A percentile compares a stretch with the other conserved stretches of the same genome.
These are phyloP conservation scores for Brasilioporus rufonigricans DNA, from an alignment of 768 basidiomycete genomes.

Conservation along the genomic window DNA sequence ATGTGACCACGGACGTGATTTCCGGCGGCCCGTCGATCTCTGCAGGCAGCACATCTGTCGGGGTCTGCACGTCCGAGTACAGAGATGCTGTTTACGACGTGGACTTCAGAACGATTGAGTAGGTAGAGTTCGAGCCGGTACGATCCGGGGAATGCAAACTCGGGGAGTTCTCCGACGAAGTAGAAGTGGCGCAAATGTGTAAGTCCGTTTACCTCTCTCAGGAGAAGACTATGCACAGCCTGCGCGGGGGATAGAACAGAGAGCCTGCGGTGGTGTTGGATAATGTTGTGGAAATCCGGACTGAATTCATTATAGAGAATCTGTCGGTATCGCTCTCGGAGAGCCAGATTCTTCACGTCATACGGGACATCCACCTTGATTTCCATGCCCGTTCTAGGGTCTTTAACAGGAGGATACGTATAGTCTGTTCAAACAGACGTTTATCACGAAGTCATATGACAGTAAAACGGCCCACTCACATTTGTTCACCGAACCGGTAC, in stretches of 20 bases:
- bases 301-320: conserved; percentile 6
- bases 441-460: neutral
- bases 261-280: neutral
- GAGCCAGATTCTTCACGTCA: neutral
- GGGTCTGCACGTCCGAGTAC: conserved; percentile 11
- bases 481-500: neutral
- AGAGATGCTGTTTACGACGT: conserved; percentile 14
- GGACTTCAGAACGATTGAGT: neutral
- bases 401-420: conserved; percentile 18
- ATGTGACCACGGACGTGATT: conserved; percentile 15
- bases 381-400: neutral
- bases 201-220: neutral
- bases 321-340: conserved; percentile 6
- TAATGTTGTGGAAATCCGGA: neutral
- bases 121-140: conserved; percentile 20
- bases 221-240: neutral
- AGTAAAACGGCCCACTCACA: neutral
- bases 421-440: conserved; percentile 11
- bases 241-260: neutral
- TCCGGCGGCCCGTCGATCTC: conserved; percentile 7
- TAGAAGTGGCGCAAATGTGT: conserved; percentile 7
- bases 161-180: conserved; percentile 6
- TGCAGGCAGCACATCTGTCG: conserved; percentile 10
- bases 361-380: conserved; percentile 18
- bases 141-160: conserved; percentile 20